Evolutionary conservation across 345 rosid species (phyloP), one percentile per base, ranked within the genome.

Genomic region (Excoecaria agallocha): DNA sequence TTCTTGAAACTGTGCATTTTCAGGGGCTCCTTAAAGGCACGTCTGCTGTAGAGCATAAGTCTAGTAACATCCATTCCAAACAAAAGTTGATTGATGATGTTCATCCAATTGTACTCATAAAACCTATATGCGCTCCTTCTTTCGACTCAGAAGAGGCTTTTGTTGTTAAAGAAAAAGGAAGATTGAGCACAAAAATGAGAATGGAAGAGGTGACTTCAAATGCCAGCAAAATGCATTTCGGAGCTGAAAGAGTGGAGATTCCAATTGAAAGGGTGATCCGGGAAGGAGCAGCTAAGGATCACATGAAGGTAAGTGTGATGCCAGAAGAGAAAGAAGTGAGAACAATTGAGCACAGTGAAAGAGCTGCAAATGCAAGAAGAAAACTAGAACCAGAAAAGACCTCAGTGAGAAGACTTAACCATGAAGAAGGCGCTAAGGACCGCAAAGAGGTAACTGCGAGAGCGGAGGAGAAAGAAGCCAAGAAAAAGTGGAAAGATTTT

Each of bases 21-120:
- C 83, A 80, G 68, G 89, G 89, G 56, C 84, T 83, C 63, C 51
- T 83, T 75, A 82, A 76, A 79, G 72, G 79, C 58, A 67, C 51
- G 59, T 76, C 81, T 49, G 68, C 77, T 65, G 71, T 79, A 70
- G 76, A 74, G 74, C 22, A 69, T 8, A 57, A 73, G 55, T 69
- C 54, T 10, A 61, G 30, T 52, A 76, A 79, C 59, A 68, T 75
- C 39, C 71, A 75, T 72, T 45, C 68, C 16, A 65, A 55, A 63
- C 79, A 75, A 74, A 85, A 74, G 55, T 82, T 69, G 13, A 46
- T 50, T 62, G 70, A 80, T 70, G 69, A 73, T 68, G 52, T 30
- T 17, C 77, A 87, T 38, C 90, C 91, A 9, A 88, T 91, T 64
- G 89, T 91, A 43, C 88, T 91, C 22, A 88, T 90, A 37, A 94